These are phyloP conservation scores for Suillus ampliporus DNA, from an alignment of 768 basidiomycete genomes.

Conservation along the genomic window DNA sequence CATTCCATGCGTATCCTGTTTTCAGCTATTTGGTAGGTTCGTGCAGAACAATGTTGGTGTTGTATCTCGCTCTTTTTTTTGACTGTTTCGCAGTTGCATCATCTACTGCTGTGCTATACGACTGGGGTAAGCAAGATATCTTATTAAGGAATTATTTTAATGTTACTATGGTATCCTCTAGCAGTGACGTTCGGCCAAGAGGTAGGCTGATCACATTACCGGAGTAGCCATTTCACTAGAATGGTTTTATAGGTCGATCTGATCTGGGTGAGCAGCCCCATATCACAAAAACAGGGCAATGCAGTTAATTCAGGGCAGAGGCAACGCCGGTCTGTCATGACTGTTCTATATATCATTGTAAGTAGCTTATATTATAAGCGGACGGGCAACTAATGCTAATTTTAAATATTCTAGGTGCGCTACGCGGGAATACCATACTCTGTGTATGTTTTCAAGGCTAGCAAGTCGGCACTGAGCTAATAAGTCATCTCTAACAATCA, in stretches of 20 bases:
- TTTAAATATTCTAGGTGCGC: neutral
- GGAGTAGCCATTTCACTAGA: neutral
- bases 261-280: neutral
- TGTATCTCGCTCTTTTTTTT: neutral
- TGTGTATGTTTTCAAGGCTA: neutral
- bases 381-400: neutral
- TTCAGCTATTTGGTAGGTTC: neutral
- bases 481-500: neutral
- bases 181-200: neutral
- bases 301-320: neutral
- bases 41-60: neutral
- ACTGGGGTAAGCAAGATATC: neutral
- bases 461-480: neutral
- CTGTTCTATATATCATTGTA: constrained; percentile 1
- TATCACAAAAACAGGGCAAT: neutral
- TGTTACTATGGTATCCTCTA: neutral
- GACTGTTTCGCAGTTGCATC: neutral
- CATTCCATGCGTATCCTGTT: neutral
- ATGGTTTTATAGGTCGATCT: neutral
- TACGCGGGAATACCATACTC: neutral
- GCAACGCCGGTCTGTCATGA: neutral
- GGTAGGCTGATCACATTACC: neutral
- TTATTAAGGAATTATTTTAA: neutral
- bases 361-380: neutral
- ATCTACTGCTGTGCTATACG: neutral